phyloP scores from a whole-genome alignment of 2,329 filamentous ascomycete species.

The Hymenoscyphus fraxineus region DNA sequence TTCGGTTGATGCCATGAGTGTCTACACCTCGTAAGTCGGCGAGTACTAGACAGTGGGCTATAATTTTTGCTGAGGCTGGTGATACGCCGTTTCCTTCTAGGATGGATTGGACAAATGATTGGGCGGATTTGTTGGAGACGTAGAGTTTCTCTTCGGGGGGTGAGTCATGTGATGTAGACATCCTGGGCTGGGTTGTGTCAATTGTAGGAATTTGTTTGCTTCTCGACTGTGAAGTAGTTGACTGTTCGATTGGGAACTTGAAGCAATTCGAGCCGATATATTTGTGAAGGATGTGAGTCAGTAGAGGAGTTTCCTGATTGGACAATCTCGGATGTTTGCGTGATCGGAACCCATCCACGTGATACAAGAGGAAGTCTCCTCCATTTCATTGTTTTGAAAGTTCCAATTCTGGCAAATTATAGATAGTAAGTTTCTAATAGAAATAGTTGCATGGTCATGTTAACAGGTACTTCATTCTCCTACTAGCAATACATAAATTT shows the following conservation, averaged over 20 bases:
- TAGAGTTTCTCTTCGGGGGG: conserved; percentile 1
- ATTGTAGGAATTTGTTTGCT: neutral
- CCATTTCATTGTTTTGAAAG: no score
- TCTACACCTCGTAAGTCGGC: conserved; percentile 78
- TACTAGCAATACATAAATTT: no score
- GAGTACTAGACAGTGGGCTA: conserved; percentile 66
- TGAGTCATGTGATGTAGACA: conserved; percentile 8
- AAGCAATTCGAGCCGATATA: neutral
- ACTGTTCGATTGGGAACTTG: neutral
- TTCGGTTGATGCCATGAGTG: conserved; percentile 73
- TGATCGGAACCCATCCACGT: no score
- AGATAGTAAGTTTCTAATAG: no score
- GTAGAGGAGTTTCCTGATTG: no score
- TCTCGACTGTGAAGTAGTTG: neutral
- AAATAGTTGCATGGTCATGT: no score
- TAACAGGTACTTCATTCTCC: no score
- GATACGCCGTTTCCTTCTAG: conserved; percentile 60
- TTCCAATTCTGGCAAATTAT: no score
- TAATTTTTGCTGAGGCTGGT: conserved; percentile 52
- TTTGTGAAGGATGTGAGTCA: no score
- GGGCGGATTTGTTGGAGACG: conserved; percentile 6
- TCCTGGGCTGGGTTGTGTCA: neutral
- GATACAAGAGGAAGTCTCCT: no score
- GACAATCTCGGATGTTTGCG: no score
- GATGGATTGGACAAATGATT: conserved; percentile 48